Percentiles rank a stretch among this genome's conserved stretches.
These are phyloP conservation scores for Pharus latifolius DNA, from an alignment of 176 grass and related monocot species.

Conservation along the genomic window DNA sequence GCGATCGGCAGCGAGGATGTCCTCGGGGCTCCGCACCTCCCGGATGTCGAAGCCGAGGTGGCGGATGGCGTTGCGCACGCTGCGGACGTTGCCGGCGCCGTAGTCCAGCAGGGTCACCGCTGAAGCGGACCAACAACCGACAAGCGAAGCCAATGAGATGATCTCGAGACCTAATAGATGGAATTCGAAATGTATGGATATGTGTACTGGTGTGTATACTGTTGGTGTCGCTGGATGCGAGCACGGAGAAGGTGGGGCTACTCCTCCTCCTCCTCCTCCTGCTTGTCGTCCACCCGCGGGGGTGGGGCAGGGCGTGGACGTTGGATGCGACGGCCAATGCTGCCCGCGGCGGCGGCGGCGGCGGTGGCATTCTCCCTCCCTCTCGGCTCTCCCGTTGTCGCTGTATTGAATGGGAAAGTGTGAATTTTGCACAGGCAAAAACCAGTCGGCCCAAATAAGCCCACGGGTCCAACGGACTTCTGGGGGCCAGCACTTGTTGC, in stretches of 20 bases:
- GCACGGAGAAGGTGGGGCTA: conserved; percentile 18
- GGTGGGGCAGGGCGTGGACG: conserved; percentile 5
- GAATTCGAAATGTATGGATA: background rate
- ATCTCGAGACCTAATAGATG: too few species aligned
- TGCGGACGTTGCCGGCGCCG: conserved; percentile 83
- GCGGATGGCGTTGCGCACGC: conserved; percentile 82
- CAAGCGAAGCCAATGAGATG: background rate
- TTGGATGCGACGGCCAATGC: conserved; percentile 4
- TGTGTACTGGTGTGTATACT: conserved; percentile 21
- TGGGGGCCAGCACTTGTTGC: too few species aligned
- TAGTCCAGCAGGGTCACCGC: conserved; percentile 90
- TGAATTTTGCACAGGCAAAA: too few species aligned
- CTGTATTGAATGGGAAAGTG: too few species aligned
- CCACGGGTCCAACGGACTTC: too few species aligned
- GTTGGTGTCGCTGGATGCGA: conserved; percentile 23
- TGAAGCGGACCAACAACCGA: background rate
- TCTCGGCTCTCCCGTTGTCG: background rate
- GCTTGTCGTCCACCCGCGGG: background rate
- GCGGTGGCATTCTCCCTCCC: background rate
- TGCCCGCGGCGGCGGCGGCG: conserved; percentile 27
- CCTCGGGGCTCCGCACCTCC: conserved; percentile 85
- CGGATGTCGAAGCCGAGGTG: conserved; percentile 71
- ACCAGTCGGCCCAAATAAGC: background rate
- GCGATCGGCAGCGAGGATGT: conserved; percentile 65
- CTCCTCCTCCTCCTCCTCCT: conserved; percentile 1